These are phyloP conservation scores for Scheffersomyces ergatensis DNA, from an alignment of 805 yeast genomes.

Conservation along the genomic window DNA sequence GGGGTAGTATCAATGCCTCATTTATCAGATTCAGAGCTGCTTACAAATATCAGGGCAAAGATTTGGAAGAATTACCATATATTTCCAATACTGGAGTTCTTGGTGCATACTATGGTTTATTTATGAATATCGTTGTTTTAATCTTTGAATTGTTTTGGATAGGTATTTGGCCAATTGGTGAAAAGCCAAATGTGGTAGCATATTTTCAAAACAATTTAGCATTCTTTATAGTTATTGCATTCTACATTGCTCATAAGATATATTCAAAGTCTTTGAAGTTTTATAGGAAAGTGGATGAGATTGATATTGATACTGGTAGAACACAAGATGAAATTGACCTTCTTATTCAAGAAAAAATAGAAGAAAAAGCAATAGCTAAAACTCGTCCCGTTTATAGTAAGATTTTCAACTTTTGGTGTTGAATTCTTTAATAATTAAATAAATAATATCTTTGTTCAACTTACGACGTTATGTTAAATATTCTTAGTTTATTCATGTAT, in stretches of 20 bases:
- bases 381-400: conserved; percentile 20
- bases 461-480: too few relatives aligned
- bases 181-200: conserved; percentile 27
- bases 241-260: conserved; percentile 52
- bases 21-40: conserved; percentile 33
- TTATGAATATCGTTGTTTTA: conserved; percentile 21
- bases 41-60: conserved; percentile 33
- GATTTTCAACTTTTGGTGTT: conserved; percentile 17
- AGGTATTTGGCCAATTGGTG: conserved; percentile 28
- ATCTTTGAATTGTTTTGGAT: conserved; percentile 32
- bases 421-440: too few relatives aligned
- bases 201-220: conserved; percentile 61
- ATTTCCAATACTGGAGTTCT: conserved; percentile 45
- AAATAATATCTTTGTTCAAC: too few relatives aligned
- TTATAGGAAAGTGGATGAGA: conserved; percentile 40
- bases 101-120: conserved; percentile 28
- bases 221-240: conserved; percentile 40
- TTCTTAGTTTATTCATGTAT: too few relatives aligned
- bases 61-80: conserved; percentile 51
- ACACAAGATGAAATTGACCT: conserved; percentile 54
- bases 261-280: conserved; percentile 36
- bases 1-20: conserved; percentile 33
- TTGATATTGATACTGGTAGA: conserved; percentile 63
- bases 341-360: conserved; percentile 47
- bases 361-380: conserved; percentile 27